Percentiles rank a stretch among this genome's conserved stretches.
Evolutionary conservation across 2,329 filamentous ascomycete genomes (phyloP).

Genomic region (Pseudonectria foliicola): DNA sequence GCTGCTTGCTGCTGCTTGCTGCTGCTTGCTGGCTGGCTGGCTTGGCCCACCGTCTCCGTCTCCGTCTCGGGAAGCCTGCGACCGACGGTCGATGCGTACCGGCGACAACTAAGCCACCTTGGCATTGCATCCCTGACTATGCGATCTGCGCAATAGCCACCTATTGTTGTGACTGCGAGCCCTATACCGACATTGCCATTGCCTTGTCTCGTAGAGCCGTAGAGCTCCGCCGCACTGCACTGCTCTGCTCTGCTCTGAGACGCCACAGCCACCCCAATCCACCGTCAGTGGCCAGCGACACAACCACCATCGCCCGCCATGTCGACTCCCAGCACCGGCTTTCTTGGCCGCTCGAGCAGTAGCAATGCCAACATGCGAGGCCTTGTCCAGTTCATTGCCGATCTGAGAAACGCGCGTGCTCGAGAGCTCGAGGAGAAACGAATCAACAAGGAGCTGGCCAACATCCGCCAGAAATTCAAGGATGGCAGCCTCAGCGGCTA

Average conservation of each 20-base stretch:
- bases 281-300: slow-evolving; percentile 17
- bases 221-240: too few species aligned
- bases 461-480: slow-evolving; percentile 98
- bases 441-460: slow-evolving; percentile 98
- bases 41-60: slow-evolving; percentile 19
- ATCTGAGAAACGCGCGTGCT: slow-evolving; percentile 88
- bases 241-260: slow-evolving; percentile 6
- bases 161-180: slow-evolving; percentile 17
- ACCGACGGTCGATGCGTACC: slow-evolving; percentile 21
- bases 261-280: slow-evolving; percentile 7
- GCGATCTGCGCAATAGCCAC: slow-evolving; percentile 23
- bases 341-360: slow-evolving; percentile 58
- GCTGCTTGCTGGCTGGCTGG: too few species aligned
- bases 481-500: slow-evolving; percentile 90
- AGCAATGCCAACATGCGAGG: slow-evolving; percentile 68
- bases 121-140: slow-evolving; percentile 23
- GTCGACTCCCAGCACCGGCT: slow-evolving; percentile 52
- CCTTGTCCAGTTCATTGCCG: slow-evolving; percentile 96
- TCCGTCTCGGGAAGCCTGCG: slow-evolving; percentile 11
- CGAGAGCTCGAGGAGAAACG: slow-evolving; percentile 96
- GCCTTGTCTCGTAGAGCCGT: slow-evolving; percentile 7
- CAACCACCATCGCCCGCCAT: slow-evolving; percentile 31
- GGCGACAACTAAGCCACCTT: slow-evolving; percentile 15
- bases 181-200: slow-evolving; percentile 1
- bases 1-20: slow-evolving; percentile 15